Evolutionary conservation across 257 asterid species (phyloP).

Genomic region (Nemophila menziesii): DNA sequence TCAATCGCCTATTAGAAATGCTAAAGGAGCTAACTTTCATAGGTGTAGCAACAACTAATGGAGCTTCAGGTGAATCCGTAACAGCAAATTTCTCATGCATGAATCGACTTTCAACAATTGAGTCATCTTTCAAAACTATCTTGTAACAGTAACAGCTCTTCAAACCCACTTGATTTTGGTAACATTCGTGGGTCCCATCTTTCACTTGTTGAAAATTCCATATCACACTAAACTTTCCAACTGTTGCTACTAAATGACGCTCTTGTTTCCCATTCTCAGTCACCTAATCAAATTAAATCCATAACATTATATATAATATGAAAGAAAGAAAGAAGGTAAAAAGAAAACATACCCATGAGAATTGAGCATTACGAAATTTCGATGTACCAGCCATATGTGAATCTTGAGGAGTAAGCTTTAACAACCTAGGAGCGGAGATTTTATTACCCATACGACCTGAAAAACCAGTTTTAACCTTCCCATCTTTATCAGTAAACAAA

Average conservation of each 20-base stretch:
- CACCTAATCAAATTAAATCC: conserved; percentile 33
- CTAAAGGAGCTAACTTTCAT: conserved; percentile 93
- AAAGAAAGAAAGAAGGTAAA: conserved; percentile 3
- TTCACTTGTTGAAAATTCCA: conserved; percentile 97
- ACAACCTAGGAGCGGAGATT: conserved; percentile 77
- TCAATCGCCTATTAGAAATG: conserved; percentile 62
- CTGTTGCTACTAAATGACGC: conserved; percentile 91
- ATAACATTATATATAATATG: neutral
- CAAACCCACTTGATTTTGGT: conserved; percentile 43
- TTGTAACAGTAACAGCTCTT: conserved; percentile 77
- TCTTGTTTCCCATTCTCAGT: conserved; percentile 91
- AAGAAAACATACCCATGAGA: conserved; percentile 81
- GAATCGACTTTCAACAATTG: conserved; percentile 47
- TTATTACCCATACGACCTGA: conserved; percentile 87
- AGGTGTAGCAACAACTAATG: conserved; percentile 54
- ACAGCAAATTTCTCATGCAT: conserved; percentile 94
- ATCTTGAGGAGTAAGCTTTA: conserved; percentile 75
- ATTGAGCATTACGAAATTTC: conserved; percentile 81
- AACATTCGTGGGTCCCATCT: conserved; percentile 80
- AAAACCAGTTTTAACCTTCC: conserved; percentile 70
- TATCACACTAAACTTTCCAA: conserved; percentile 94
- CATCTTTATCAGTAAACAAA: conserved; percentile 74
- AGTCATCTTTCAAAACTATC: conserved; percentile 32
- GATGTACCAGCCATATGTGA: conserved; percentile 77
- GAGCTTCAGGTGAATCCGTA: conserved; percentile 41